phyloP scores from a whole-genome alignment of 2,329 filamentous ascomycete genomes.

The Diaporthe sp. region DNA sequence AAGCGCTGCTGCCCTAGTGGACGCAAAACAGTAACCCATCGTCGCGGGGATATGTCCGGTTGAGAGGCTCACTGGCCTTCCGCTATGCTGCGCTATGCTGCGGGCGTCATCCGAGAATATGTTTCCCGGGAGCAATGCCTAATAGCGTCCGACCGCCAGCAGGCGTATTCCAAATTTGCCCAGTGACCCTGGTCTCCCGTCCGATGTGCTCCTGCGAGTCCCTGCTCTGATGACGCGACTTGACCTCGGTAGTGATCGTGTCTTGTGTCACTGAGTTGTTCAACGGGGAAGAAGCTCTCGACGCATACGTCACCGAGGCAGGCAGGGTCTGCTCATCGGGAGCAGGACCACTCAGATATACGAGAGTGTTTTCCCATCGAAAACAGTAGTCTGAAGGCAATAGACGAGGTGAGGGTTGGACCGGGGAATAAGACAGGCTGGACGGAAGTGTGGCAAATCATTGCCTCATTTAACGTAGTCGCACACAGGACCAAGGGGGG shows the following conservation, averaged over 20 bases:
- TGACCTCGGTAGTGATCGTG: neutral
- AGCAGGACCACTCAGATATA: neutral
- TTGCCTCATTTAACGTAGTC: slow-evolving; percentile 26
- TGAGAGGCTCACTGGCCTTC: neutral
- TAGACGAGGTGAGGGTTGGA: slow-evolving; percentile 9
- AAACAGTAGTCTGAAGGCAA: slow-evolving; percentile 10
- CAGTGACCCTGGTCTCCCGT: neutral
- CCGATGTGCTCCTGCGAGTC: neutral
- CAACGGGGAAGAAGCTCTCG: neutral
- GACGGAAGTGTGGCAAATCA: slow-evolving; percentile 24
- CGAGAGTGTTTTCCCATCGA: neutral
- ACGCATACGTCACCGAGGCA: neutral
- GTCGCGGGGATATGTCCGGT: neutral
- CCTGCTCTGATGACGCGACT: neutral
- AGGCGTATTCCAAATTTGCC: neutral
- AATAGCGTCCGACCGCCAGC: slow-evolving; percentile 10
- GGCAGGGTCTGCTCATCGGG: neutral
- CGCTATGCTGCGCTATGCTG: slow-evolving; percentile 1
- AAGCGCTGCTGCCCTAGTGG: neutral
- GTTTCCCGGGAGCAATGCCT: slow-evolving; percentile 7
- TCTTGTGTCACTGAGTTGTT: neutral
- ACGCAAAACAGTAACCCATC: too few relatives aligned
- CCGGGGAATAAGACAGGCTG: slow-evolving; percentile 1
- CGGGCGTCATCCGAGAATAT: slow-evolving; percentile 15
- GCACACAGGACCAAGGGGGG: slow-evolving; percentile 27